Evolutionary conservation across 331 rosid genomes (phyloP), one percentile per base, ranked within the genome.

Genomic region (Cydonia oblonga): DNA sequence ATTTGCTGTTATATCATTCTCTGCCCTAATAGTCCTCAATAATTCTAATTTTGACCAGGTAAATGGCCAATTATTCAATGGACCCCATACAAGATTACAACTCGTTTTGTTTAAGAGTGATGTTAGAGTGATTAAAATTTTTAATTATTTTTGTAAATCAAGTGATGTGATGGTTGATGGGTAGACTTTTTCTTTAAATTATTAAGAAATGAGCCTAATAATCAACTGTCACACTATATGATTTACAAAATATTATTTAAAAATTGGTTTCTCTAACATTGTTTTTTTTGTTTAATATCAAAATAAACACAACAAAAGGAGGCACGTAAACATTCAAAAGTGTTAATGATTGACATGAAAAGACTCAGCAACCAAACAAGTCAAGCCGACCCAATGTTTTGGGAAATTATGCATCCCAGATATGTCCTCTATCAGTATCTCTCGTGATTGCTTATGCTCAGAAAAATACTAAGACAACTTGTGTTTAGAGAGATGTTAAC

Each of bases 341-440:
- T 19, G 15, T n/a, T 25, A 26, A 71, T 71, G 44, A 71, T 40
- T 38, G 23, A 10, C 28, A 6, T 28, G 58, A 59, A 59, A 59
- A 18, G 75, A 61, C 64, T 71, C 44, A n/a, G 75, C 28, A 7
- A 35, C 57, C 33, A 58, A 58, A 24, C 57, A 24, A 71, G 42
- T 71, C n/a, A 20, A 32, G 28, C 1, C 30, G 40, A 14, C 58
- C 18, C 68, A 30, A 18, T 6, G 26, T n/a, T 33, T 24, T 9
- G 28, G 13, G 6, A 56, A n/a, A 56, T 4, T 20, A 1, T 9
- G 14, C 1, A 20, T n/a, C 0, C 2, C 22, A 54, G 2, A 11
- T 20, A 54, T 9, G 20, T 42, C 19, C 19, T 19, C 0, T 44
- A 1, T 1, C 1, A 44, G 6, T 13, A 44, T 44, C 19, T 42